A percentile compares a stretch with the other conserved stretches of the same genome.
Conservation (phyloP, 305 asterid species). For the Rubia balearica region DNA sequence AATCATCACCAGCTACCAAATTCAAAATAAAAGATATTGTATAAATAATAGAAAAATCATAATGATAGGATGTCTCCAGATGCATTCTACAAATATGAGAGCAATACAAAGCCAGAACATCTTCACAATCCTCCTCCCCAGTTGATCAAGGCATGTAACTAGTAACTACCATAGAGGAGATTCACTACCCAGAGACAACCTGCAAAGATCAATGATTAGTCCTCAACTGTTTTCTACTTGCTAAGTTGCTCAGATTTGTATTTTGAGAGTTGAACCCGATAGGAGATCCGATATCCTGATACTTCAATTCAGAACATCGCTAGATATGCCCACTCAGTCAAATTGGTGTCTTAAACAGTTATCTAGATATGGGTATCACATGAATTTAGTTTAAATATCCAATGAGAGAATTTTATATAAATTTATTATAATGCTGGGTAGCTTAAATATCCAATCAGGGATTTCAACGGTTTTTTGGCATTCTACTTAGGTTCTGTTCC, state of each 20-base stretch:
- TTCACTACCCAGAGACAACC: not conserved
- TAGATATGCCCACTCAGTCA: not conserved
- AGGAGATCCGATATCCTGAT: not conserved
- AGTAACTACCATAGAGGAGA: not conserved
- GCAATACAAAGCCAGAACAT: not conserved
- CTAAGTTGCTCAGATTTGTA: not conserved
- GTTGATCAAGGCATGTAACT: not conserved
- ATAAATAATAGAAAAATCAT: not conserved
- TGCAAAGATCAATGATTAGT: not conserved
- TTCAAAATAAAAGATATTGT: not conserved
- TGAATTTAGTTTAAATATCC: not conserved
- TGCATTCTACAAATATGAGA: not conserved
- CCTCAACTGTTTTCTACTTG: not conserved
- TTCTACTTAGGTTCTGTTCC: not conserved
- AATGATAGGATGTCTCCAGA: not conserved
- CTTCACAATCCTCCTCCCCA: no score
- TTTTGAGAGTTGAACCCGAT: not conserved
- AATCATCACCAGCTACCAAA: not conserved
- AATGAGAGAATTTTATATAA: not conserved
- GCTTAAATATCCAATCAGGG: not conserved
- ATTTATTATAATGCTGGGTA: not conserved
- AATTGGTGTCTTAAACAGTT: not conserved
- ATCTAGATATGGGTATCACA: no score
- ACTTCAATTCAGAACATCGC: not conserved
- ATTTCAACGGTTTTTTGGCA: no score